phyloP scores from a whole-genome alignment of 495 filamentous ascomycete genomes.

The Poronia punctata region DNA sequence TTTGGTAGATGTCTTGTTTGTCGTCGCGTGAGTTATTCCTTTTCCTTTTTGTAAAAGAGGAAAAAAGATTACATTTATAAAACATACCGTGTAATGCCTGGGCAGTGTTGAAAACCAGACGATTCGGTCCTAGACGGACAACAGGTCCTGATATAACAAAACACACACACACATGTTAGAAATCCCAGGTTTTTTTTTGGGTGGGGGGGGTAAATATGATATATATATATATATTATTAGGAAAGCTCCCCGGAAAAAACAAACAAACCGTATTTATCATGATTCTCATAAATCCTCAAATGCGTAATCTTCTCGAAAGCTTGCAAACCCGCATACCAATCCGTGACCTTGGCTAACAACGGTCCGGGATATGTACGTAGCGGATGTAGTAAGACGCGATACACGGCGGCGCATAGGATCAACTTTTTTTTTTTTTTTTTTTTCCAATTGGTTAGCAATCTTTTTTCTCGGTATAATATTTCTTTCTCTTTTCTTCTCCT shows the following conservation, averaged over 20 bases:
- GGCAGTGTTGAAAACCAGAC: constrained; percentile 36
- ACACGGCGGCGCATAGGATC: background rate
- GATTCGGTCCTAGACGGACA: constrained; percentile 42
- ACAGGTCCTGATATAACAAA: constrained; percentile 28
- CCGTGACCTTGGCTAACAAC: constrained; percentile 33
- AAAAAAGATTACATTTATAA: background rate
- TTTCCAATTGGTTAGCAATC: too few relatives aligned
- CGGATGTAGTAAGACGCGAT: constrained; percentile 5
- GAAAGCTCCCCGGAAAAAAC: too few relatives aligned
- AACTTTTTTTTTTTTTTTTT: too few relatives aligned
- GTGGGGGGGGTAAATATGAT: background rate
- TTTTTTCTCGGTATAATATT: too few relatives aligned
- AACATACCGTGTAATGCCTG: constrained; percentile 35
- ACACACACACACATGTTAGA: constrained; percentile 1
- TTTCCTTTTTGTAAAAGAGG: constrained; percentile 16
- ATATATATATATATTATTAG: constrained; percentile 1
- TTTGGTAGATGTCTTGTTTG: constrained; percentile 35
- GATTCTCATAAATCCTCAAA: constrained; percentile 30
- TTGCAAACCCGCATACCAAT: constrained; percentile 34
- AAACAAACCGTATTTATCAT: constrained; percentile 43
- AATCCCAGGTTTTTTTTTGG: background rate
- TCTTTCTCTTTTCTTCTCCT: too few relatives aligned
- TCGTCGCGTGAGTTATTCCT: too few relatives aligned
- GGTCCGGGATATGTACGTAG: constrained; percentile 42
- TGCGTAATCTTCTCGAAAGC: constrained; percentile 36